Evolutionary conservation across 2,329 filamentous ascomycete genomes (phyloP), one percentile per base, ranked within the genome.

Genomic region (Bipolaris zeicola): DNA sequence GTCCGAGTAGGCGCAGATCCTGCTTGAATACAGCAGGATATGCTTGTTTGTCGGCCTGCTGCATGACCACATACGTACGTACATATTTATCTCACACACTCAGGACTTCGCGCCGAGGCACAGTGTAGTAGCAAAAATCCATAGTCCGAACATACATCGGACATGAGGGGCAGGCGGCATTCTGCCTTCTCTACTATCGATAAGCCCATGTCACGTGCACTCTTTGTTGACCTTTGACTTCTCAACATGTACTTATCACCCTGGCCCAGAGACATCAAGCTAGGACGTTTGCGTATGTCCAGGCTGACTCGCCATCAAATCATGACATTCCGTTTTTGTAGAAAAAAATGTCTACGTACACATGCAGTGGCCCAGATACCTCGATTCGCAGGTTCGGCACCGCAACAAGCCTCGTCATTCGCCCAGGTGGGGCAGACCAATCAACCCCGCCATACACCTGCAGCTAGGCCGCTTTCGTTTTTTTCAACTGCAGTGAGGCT

Each of bases 391-490:
- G 26, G 38, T 37, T 47, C 48, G 48, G 53, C 53, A 42, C 46
- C 31, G 20, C 42, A 52, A 34, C 47, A 45, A 34, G 6, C 46
- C 36, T 56, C 43, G 48, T 49, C 57, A 57, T 52, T 57, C 53
- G 53, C 45, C 28, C 34, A 43, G 33, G 49, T 43, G 57, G 47
- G 54, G 50, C 50, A 42, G 48, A 60, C 58, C 55, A 55, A 58
- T 61, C 55, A 52, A 60, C 57, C 57, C 57, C 57, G 54, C 57
- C 48, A 50, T 52, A 37, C 57, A 41, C 43, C 50, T 33, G 45
- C 54, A 57, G 45, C 55, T 57, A 57, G 31, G 14, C 53, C 50
- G 36, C 43, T 50, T 48, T 45, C 57, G 45, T 45, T 42, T 59
- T 59, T 52, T 51, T 38, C n/a, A 36, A 39, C 39, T 55, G 31